Base-by-base conservation (phyloP, 2,329 filamentous ascomycete species). In the Leptoxyphium fumago region DNA sequence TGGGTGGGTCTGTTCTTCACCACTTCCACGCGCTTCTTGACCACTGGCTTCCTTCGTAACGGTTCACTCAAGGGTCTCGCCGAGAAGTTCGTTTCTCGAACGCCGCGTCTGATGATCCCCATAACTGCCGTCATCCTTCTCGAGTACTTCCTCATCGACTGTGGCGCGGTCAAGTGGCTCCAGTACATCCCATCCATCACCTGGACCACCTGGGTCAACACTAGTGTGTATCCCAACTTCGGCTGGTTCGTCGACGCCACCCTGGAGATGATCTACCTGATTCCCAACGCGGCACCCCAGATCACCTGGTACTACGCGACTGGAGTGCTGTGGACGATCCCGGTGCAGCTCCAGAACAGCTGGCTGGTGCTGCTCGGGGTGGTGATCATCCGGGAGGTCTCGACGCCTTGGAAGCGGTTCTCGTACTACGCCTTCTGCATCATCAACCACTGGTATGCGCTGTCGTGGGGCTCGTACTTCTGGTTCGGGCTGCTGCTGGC, bases 321-420 rank as follows among this genome's bases (percentile, higher is more conserved):
- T 0, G 67, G 67, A 52, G 67, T 70, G 2, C 59, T 71, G 2
- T 71, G 68, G 68, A 70, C 67, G 5, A 69, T 71, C 15, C 66
- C 68, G 0, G 66, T 71, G 2, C 66, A 69, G 48, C 55, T 71
- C 1, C 68, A 71, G 51, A 64, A 63, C 29, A 58, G 64, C 5
- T 70, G 67, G 67, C 52, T 64, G 9, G 61, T 66, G 3, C 54
- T 71, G 1, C 55, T 67, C 5, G 66, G 60, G 21, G 59, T 59
- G 2, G 59, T 71, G 17, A 56, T 71, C 5, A 58, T 70, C 17
- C 58, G 58, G 26, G 65, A 70, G 44, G 64, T 68, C 53, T 66
- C 66, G 46, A 67, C 58, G 0, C 61, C 64, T 0, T 67, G 61
- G 63, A 71, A 70, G 52, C 64, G 68, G 14, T 64, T 68, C 46